Conservation (phyloP, 1,284 basidiomycete genomes). For the Sanghuangporus sanghuang region DNA sequence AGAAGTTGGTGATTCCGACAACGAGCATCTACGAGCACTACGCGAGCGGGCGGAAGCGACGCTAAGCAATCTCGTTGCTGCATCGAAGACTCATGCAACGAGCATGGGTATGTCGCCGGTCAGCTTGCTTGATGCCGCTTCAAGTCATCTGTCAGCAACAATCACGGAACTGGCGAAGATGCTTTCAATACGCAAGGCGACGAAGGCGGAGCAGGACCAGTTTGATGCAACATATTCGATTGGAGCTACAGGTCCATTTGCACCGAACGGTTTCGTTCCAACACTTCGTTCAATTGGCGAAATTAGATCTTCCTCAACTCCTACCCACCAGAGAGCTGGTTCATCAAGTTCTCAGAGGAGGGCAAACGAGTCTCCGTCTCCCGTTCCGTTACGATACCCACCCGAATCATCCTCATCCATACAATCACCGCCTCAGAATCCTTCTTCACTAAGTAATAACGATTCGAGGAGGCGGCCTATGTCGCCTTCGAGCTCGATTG, state of each 20-base stretch:
- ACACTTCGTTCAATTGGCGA: conserved; percentile 56
- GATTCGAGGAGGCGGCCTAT: conserved; percentile 43
- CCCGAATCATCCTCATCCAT: neutral
- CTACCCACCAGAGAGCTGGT: conserved; percentile 38
- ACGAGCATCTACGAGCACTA: conserved; percentile 63
- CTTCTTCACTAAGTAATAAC: conserved; percentile 26
- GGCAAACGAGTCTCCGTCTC: conserved; percentile 29
- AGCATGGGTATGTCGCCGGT: conserved; percentile 94
- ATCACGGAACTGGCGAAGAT: conserved; percentile 86
- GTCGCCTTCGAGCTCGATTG: conserved; percentile 62
- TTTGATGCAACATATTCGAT: conserved; percentile 33
- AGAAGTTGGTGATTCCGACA: conserved; percentile 60
- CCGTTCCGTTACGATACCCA: conserved; percentile 17
- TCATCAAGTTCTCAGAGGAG: conserved; percentile 26
- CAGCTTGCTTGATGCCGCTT: conserved; percentile 91
- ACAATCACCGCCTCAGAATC: conserved; percentile 7
- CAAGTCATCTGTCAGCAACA: conserved; percentile 87
- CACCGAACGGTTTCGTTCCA: conserved; percentile 42
- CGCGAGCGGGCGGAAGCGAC: conserved; percentile 86
- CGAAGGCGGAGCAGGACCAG: conserved; percentile 62
- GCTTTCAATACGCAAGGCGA: conserved; percentile 73
- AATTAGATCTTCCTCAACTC: conserved; percentile 27
- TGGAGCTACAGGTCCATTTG: conserved; percentile 24
- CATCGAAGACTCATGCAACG: conserved; percentile 90
- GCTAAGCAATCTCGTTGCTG: conserved; percentile 86